Evolutionary conservation across 2,329 filamentous ascomycete genomes (phyloP).

Genomic region (Aspergillus sp.): DNA sequence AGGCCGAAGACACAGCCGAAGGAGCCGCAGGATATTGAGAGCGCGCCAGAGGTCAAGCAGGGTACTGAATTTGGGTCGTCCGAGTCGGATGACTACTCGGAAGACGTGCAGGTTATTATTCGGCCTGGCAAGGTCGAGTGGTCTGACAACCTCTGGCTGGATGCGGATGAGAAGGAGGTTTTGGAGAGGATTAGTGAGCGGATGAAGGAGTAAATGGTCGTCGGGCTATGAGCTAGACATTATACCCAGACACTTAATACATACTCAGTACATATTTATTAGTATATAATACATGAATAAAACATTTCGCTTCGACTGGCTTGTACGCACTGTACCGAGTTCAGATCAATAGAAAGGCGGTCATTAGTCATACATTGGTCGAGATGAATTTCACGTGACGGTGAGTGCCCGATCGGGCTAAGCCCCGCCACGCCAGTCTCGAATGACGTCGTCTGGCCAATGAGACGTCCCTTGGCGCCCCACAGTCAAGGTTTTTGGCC

Average conservation of each 20-base stretch:
- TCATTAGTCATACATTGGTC: not conserved
- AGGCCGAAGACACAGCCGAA: not conserved
- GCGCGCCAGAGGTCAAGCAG: slow-evolving; percentile 17
- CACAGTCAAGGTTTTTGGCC: slow-evolving; percentile 28
- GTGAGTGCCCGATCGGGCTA: slow-evolving; percentile 22
- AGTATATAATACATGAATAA: too few relatives aligned
- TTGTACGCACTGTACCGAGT: not conserved
- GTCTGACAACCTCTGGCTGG: slow-evolving; percentile 35
- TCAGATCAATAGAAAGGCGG: not conserved
- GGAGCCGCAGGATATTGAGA: slow-evolving; percentile 20
- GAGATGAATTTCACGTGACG: slow-evolving; percentile 17
- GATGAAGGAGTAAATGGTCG: slow-evolving; percentile 21
- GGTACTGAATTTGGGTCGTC: slow-evolving; percentile 4
- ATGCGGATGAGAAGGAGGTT: slow-evolving; percentile 31
- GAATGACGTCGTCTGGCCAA: slow-evolving; percentile 30
- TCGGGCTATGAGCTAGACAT: too few relatives aligned
- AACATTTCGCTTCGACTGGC: too few relatives aligned
- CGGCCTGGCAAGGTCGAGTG: slow-evolving; percentile 30
- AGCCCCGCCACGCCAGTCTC: slow-evolving; percentile 21
- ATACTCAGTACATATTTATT: not conserved
- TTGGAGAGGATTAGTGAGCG: slow-evolving; percentile 36
- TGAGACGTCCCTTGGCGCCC: slow-evolving; percentile 16
- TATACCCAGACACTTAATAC: not conserved
- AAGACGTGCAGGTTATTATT: slow-evolving; percentile 31
- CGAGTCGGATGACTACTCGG: slow-evolving; percentile 11